Percentiles rank a stretch among this genome's conserved stretches.
Conservation (phyloP, 352 stramenopile species). For the Phytophthora macrochlamydospora region DNA sequence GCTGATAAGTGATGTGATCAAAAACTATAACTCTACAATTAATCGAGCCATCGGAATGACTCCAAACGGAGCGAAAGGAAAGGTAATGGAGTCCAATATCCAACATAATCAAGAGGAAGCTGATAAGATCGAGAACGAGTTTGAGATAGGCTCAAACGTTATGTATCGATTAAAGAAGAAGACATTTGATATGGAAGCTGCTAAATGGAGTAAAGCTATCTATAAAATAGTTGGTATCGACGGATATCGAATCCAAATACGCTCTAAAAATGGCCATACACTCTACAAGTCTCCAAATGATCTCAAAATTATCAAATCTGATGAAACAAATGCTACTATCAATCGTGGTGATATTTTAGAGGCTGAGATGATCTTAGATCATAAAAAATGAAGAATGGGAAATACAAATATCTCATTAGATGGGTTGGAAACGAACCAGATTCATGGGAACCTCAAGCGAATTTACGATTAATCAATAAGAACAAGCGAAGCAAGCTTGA, state of each 20-base stretch:
- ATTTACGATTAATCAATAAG: neutral
- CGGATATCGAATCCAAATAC: slow-evolving; percentile 11
- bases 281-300: slow-evolving; percentile 6
- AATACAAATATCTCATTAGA: neutral
- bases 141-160: slow-evolving; percentile 1
- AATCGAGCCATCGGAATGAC: slow-evolving; percentile 15
- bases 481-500: neutral
- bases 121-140: neutral
- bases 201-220: slow-evolving; percentile 12
- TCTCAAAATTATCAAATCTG: slow-evolving; percentile 1
- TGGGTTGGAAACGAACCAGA: neutral
- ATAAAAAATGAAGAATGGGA: slow-evolving; percentile 1
- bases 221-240: slow-evolving; percentile 11
- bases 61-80: slow-evolving; percentile 13
- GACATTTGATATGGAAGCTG: slow-evolving; percentile 8
- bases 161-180: slow-evolving; percentile 3
- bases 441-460: neutral
- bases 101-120: slow-evolving; percentile 14
- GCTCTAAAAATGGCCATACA: slow-evolving; percentile 11
- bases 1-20: neutral
- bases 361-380: neutral
- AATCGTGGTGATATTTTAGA: neutral
- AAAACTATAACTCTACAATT: slow-evolving; percentile 22
- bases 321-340: slow-evolving; percentile 1
- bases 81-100: slow-evolving; percentile 4